phyloP scores from a whole-genome alignment of 2,329 filamentous ascomycete species.

The Nemania sp. region DNA sequence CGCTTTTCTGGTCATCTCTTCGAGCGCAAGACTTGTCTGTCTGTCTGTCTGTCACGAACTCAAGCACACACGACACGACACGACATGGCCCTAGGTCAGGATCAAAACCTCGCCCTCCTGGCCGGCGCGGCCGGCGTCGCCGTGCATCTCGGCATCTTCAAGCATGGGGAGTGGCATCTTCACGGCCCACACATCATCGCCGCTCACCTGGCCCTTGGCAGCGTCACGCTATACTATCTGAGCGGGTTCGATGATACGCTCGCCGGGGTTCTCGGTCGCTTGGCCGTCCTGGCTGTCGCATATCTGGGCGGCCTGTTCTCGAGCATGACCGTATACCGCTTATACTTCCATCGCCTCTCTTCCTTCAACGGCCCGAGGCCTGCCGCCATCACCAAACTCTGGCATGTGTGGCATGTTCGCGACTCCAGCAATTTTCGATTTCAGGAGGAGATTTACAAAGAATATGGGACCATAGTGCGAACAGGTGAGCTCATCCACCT shows the following conservation, averaged over 20 bases:
- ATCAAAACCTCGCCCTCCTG: constrained; percentile 14
- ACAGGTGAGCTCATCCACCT: constrained; percentile 15
- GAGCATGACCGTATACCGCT: constrained; percentile 39
- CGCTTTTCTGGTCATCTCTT: too few relatives aligned
- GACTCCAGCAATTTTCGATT: constrained; percentile 27
- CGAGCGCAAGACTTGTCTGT: too few relatives aligned
- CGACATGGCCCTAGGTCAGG: constrained; percentile 9
- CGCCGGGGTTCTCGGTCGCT: neutral
- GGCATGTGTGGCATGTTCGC: constrained; percentile 31
- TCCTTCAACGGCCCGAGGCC: constrained; percentile 41
- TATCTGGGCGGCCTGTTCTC: constrained; percentile 28
- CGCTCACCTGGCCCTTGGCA: constrained; percentile 18
- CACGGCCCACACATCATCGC: constrained; percentile 28
- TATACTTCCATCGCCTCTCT: constrained; percentile 42
- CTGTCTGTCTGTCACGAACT: too few relatives aligned
- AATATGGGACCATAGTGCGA: constrained; percentile 29
- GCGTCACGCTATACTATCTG: constrained; percentile 15
- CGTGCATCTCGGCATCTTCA: constrained; percentile 29
- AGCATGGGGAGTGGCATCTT: constrained; percentile 30
- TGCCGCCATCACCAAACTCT: constrained; percentile 38
- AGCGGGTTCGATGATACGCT: neutral
- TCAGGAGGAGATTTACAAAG: constrained; percentile 21
- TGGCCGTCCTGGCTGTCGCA: constrained; percentile 7
- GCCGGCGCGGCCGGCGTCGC: constrained; percentile 22
- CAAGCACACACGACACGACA: too few relatives aligned